Evolutionary conservation across 75 land plant species (phyloP).

Genomic region (Sequoiadendron giganteum): DNA sequence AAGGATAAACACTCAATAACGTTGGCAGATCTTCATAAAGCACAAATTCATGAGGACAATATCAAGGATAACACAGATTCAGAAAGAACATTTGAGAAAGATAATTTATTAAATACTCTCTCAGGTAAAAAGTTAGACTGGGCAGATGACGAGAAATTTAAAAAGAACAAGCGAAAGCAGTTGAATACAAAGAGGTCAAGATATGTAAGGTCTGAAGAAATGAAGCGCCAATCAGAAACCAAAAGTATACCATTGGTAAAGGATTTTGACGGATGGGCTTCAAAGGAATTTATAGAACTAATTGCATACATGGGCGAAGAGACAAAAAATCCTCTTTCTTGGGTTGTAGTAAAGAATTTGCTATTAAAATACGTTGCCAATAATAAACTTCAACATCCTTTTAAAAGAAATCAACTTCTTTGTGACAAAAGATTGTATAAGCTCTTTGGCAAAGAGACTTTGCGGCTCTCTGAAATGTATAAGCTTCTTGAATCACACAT

Average conservation of each 20-base stretch:
- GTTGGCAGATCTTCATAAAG: constrained; percentile 48
- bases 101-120: constrained; percentile 28
- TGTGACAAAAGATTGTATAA: constrained; percentile 77
- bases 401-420: constrained; percentile 65
- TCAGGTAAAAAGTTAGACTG: constrained; percentile 46
- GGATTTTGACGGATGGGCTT: constrained; percentile 73
- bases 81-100: constrained; percentile 22
- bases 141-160: constrained; percentile 20
- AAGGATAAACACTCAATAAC: constrained; percentile 54
- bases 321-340: constrained; percentile 46
- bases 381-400: constrained; percentile 85
- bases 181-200: constrained; percentile 17
- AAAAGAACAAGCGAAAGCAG: constrained; percentile 39
- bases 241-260: constrained; percentile 21
- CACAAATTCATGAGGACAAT: constrained; percentile 28
- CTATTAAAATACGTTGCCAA: constrained; percentile 73
- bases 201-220: constrained; percentile 8
- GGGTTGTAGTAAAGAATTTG: constrained; percentile 65
- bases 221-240: constrained; percentile 10
- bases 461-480: constrained; percentile 93
- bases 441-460: constrained; percentile 79
- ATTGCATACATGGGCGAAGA: constrained; percentile 79
- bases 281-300: constrained; percentile 82
- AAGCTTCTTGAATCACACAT: constrained; percentile 86
- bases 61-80: constrained; percentile 30